Evolutionary conservation across 495 filamentous ascomycete species (phyloP).

Genomic region (Aspergillus sclerotiicarbonarius): DNA sequence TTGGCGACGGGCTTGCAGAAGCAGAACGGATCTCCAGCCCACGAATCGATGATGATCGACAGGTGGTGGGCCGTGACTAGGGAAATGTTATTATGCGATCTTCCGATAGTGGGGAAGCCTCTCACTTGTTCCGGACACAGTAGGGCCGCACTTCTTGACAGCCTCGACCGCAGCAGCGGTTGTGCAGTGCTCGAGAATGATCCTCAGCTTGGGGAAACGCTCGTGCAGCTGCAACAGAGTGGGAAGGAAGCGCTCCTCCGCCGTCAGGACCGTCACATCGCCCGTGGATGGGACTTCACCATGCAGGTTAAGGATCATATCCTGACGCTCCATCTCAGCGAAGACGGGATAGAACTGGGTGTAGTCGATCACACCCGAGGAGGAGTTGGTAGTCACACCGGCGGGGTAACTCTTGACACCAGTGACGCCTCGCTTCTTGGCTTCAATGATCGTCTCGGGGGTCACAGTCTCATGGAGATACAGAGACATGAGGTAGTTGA

Average conservation of each 20-base stretch:
- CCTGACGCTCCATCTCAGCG: conserved; percentile 68
- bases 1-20: conserved; percentile 90
- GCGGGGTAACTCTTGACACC: conserved; percentile 63
- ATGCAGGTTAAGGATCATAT: conserved; percentile 63
- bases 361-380: conserved; percentile 74
- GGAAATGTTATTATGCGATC: conserved; percentile 1
- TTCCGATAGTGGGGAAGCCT: background rate
- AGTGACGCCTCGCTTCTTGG: conserved; percentile 53
- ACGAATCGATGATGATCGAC: conserved; percentile 73
- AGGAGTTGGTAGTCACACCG: conserved; percentile 78
- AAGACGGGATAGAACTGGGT: conserved; percentile 74
- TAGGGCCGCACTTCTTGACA: conserved; percentile 71
- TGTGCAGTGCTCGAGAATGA: conserved; percentile 78
- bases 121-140: conserved; percentile 48
- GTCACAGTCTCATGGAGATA: conserved; percentile 79
- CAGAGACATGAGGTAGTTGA: conserved; percentile 85
- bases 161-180: conserved; percentile 78
- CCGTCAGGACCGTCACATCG: conserved; percentile 69
- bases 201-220: conserved; percentile 75
- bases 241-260: conserved; percentile 79
- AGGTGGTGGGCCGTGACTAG: conserved; percentile 75
- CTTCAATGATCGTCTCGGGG: conserved; percentile 72
- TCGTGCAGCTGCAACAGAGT: conserved; percentile 67
- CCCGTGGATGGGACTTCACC: conserved; percentile 54
- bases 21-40: conserved; percentile 70